Percentiles rank a stretch among this genome's conserved stretches.
These are phyloP conservation scores for Papiliotrema laurentii DNA, from an alignment of 1,284 basidiomycete genomes.

Conservation along the genomic window DNA sequence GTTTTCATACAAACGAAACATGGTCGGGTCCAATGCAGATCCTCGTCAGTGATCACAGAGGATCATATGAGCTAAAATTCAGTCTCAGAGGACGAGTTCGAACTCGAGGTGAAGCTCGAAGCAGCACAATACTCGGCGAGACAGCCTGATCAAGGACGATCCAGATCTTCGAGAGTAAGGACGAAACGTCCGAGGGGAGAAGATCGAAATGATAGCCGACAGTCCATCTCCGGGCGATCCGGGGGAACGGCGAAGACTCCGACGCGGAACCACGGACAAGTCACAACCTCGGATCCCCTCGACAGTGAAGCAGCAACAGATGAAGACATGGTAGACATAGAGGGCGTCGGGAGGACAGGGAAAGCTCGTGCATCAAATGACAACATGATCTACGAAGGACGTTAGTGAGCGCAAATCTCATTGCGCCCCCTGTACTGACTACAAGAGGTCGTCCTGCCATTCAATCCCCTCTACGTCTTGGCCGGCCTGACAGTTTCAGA, in stretches of 20 bases:
- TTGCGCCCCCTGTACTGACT: neutral
- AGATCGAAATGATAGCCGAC: too few species aligned
- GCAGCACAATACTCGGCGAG: constrained; percentile 20
- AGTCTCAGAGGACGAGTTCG: constrained; percentile 36
- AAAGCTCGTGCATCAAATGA: neutral
- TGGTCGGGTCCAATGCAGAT: neutral
- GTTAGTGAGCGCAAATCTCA: constrained; percentile 17
- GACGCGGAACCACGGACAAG: too few species aligned
- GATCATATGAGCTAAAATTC: constrained; percentile 1
- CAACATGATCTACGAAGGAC: constrained; percentile 28
- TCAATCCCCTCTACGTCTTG: constrained; percentile 26
- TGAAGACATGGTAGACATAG: too few species aligned
- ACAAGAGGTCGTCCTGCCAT: constrained; percentile 23
- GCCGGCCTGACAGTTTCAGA: constrained; percentile 18
- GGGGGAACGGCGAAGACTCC: too few species aligned
- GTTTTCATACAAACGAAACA: too few species aligned
- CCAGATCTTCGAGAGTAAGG: too few species aligned
- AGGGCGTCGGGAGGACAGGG: too few species aligned
- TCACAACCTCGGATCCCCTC: too few species aligned
- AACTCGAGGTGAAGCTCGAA: constrained; percentile 15
- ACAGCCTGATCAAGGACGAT: constrained; percentile 9
- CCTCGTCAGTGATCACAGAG: neutral
- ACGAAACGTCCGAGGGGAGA: neutral
- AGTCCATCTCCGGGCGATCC: too few species aligned
- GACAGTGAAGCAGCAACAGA: too few species aligned